Evolutionary conservation across 805 yeast genomes (phyloP).

Genomic region (Starmerella vaccinii): DNA sequence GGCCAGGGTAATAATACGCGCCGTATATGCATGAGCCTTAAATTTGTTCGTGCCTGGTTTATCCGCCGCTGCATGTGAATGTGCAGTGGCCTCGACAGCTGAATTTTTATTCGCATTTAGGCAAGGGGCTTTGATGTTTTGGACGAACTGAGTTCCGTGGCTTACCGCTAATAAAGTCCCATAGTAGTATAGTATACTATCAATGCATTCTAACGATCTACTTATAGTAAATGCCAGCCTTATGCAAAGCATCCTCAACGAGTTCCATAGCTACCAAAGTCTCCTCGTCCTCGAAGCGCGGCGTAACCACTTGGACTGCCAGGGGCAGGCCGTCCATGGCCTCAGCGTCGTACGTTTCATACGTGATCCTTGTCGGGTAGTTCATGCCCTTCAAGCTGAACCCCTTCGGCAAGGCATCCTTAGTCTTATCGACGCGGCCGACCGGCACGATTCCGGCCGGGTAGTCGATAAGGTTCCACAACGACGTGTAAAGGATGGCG

Average conservation of each 20-base stretch:
- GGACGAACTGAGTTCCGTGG: too few species aligned
- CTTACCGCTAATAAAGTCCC: too few species aligned
- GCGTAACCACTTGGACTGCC: slow-evolving; percentile 52
- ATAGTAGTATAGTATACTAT: too few species aligned
- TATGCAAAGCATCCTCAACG: slow-evolving; percentile 26
- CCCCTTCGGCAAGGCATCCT: slow-evolving; percentile 29
- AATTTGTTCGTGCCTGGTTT: too few species aligned
- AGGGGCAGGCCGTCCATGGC: slow-evolving; percentile 51
- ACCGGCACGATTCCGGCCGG: slow-evolving; percentile 51
- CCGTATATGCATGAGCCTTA: too few species aligned
- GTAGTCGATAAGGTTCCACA: slow-evolving; percentile 47
- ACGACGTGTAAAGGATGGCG: slow-evolving; percentile 44
- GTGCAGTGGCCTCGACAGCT: too few species aligned
- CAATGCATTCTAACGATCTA: neutral
- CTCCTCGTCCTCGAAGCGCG: slow-evolving; percentile 53
- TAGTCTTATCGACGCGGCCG: slow-evolving; percentile 39
- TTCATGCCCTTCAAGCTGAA: slow-evolving; percentile 27
- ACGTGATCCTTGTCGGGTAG: slow-evolving; percentile 37
- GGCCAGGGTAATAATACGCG: too few species aligned
- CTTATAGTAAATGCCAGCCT: slow-evolving; percentile 5
- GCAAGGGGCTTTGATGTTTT: too few species aligned
- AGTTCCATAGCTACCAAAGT: slow-evolving; percentile 40
- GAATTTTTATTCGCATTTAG: too few species aligned
- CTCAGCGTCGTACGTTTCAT: slow-evolving; percentile 42
- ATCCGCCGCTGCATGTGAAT: too few species aligned